Evolutionary conservation across 768 basidiomycete species (phyloP).

Genomic region (Holtermanniella nyarrowii): DNA sequence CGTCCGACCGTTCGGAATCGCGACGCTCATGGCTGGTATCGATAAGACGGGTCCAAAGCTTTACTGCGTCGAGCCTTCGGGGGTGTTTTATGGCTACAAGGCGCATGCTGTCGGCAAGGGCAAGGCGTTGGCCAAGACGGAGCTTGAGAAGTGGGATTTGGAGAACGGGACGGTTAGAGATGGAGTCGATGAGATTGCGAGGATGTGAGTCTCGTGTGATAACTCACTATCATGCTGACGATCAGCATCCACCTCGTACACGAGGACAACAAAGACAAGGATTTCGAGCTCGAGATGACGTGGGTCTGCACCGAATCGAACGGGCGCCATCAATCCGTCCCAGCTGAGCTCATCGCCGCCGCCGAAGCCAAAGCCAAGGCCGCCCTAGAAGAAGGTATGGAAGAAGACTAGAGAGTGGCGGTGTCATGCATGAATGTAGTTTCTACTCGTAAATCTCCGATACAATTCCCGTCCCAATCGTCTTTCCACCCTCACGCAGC

Average conservation of each 20-base stretch:
- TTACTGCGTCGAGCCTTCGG: constrained; percentile 89
- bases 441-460: constrained; percentile 59
- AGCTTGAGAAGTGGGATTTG: constrained; percentile 89
- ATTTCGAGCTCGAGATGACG: constrained; percentile 94
- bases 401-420: constrained; percentile 34
- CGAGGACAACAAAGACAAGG: constrained; percentile 95
- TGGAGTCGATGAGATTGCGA: constrained; percentile 83
- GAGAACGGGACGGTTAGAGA: constrained; percentile 67
- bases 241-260: constrained; percentile 90
- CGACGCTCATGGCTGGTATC: constrained; percentile 77
- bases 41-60: constrained; percentile 80
- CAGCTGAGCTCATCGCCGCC: constrained; percentile 69
- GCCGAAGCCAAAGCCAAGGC: constrained; percentile 82
- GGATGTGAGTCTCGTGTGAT: constrained; percentile 59
- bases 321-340: constrained; percentile 69
- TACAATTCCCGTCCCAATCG: constrained; percentile 88
- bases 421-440: background rate
- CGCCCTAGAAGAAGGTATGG: constrained; percentile 55
- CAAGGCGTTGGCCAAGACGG: constrained; percentile 94
- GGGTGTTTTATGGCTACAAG: constrained; percentile 84
- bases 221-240: background rate
- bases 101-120: constrained; percentile 97
- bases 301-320: constrained; percentile 86
- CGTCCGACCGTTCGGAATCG: constrained; percentile 92
- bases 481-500: constrained; percentile 87